Base-by-base conservation (phyloP, 2,329 filamentous ascomycete species). In the Pseudonectria foliicola region DNA sequence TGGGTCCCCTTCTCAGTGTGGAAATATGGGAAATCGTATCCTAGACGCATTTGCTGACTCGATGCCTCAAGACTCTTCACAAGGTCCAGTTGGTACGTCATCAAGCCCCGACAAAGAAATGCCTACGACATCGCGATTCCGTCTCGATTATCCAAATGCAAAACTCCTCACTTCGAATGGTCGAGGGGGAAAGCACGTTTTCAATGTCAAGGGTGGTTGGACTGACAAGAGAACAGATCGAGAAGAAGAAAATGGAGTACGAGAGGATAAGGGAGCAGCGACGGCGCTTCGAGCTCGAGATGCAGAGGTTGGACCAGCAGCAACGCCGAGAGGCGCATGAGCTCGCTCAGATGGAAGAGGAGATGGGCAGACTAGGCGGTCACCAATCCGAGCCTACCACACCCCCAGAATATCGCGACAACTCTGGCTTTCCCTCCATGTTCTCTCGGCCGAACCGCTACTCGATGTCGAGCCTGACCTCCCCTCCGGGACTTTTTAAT, bases 371-470 rank as follows among this genome's bases (percentile, higher is more conserved):
- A 51, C 63, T 71, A 42, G 70, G 78, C 41, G 85, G 85, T 35
- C 84, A 89, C 52, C 85, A 93, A 57, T 95, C 86, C 50, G 90
- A 96, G 64, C 92, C 92, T 12, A 95, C 92, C 2, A 98, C 92
- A 14, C 92, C 92, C 14, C 92, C 92, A 23, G 92, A 96, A 60
- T 90, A 92, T 60, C 82, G 80, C 50, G 87, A 94, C 46, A 78
- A 66, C 38, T 69, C 77, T 42, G 82, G 81, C 28, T 90, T 94
- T 53, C 80, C 84, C 37, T 80, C 79, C 52, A 79, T 84, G 47
- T 85, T 92, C 56, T 87, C 86, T 36, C 79, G 87, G 27, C 85
- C 87, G 28, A 89, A 89, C 57, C 78, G 89, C 43, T 90, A 94
- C 66, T 94, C 90, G 35, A 84, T 85, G 42, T 89, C 88, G 25